Base-by-base conservation (phyloP, 768 basidiomycete genomes). In the Astraeus odoratus region DNA sequence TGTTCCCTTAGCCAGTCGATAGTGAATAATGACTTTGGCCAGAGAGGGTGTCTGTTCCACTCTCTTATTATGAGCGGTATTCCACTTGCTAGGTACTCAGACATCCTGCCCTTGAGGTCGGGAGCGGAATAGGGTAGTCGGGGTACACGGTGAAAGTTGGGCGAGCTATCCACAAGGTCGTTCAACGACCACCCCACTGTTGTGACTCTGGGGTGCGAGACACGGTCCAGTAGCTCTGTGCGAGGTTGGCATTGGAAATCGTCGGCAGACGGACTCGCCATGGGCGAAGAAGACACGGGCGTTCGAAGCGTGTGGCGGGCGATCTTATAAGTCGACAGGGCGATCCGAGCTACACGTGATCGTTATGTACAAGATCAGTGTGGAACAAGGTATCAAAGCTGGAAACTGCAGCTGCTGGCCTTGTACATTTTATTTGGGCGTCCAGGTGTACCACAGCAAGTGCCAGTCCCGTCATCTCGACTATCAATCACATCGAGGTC, bases 51-150 rank as follows among this genome's bases (percentile, higher is more conserved):
- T 40, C 73, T 60, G 43, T 87, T 76, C 61, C 77, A 78, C 12
- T 74, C 76, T 46, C 77, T 66, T 13, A 92, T 72, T 22, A 91
- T 74, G 40, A 88, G 53, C 1, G 88, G 88, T 10, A 61, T 48
- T 1, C 84, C 85, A 13, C 56, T 50, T 4, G 49, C 39, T 38
- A 87, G 83, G 37, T 76, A 71, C 8, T 64, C 42, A 24, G 60
- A 51, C 24, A 87, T 70, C 29, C 57, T 57, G 2, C 56, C 43
- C 3, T 59, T 45, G 19, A 76, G 54, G 2, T 51, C 56, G 3
- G 58, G 54, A 25, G 60, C 50, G 8, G 51, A 51, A 24, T 50
- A 56, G 16, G 60, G 57, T 0, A 77, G 54, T 5, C 75, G 72
- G 26, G 56, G 47, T 24, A 78, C 61, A 12, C 46, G 45, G 33